Evolutionary conservation across 1,139 yeast species (phyloP), one percentile per base, ranked within the genome.

Genomic region (Yamadazyma pseudoaaseri): DNA sequence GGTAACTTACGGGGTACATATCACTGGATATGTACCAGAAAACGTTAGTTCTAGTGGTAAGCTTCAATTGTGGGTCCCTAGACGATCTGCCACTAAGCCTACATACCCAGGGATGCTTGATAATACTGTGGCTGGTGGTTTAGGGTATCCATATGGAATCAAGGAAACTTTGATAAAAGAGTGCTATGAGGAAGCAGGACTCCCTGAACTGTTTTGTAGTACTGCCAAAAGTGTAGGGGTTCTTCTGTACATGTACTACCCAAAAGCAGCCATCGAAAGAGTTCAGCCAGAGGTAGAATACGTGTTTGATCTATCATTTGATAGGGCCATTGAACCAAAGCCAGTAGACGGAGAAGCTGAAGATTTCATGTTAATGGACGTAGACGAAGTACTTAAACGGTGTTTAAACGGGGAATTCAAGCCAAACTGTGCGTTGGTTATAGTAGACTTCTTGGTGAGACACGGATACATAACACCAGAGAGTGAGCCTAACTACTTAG

Each of bases 101-200:
- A 92, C 97, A 0, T 89, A 79, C 61, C 97, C 98, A 0, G 84
- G 86, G 0, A 83, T 79, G 86, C 70, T 89, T 28, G 98, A 92
- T 56, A 92, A 90, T 53, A 86, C 95, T 1, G 86, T 92, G 5
- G 98, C 96, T 0, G 98, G 98, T 1, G 98, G 98, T 0, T 54
- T 92, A 14, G 96, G 96, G 0, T 71, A 81, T 52, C 96, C 96
- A 0, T 66, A 77, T 45, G 89, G 92, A 0, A 62, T 82, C 2
- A 64, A 68, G 52, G 95, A 86, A 31, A 90, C 97, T 0, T 79
- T 81, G 3, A 48, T 86, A 14, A 92, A 92, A 53, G 98, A 92
- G 54, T 81, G 95, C 47, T 70, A 66, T 41, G 98, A 92, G 51
- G 98, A 92, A 52, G 98, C 96, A 0, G 95, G 96, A 0, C 59